phyloP scores from a whole-genome alignment of 441 rosid species.

The Capsella rubella region DNA sequence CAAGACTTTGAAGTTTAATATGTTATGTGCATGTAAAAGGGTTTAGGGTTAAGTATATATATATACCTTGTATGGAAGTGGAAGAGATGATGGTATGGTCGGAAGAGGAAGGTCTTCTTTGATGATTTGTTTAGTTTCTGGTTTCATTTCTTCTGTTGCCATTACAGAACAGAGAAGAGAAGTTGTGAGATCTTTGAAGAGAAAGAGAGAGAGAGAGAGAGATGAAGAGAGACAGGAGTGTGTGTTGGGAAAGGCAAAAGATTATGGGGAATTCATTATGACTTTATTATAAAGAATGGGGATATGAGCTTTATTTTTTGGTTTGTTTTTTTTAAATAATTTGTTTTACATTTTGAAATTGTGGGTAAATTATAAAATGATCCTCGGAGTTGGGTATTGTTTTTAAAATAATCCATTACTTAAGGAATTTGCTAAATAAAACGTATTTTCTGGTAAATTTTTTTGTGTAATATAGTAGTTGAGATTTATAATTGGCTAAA shows the following conservation, averaged over 20 bases:
- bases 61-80: constrained; percentile 60
- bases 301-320: no score
- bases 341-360: no score
- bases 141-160: constrained; percentile 51
- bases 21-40: not conserved
- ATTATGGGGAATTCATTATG: constrained; percentile 41
- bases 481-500: no score
- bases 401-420: no score
- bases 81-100: constrained; percentile 21
- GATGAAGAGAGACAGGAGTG: constrained; percentile 15
- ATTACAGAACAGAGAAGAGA: constrained; percentile 40
- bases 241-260: constrained; percentile 35
- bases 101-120: constrained; percentile 28
- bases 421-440: no score
- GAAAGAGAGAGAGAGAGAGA: not conserved
- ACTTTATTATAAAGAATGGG: constrained; percentile 17
- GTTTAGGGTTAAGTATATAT: not conserved
- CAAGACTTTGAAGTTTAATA: not conserved
- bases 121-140: constrained; percentile 26
- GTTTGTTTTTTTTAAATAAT: no score
- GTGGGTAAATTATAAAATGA: no score
- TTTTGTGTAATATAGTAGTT: no score
- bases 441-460: no score
- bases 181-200: constrained; percentile 23
- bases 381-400: no score